phyloP scores from a whole-genome alignment of 2,329 filamentous ascomycete species.

The Colletotrichum zoysiae region DNA sequence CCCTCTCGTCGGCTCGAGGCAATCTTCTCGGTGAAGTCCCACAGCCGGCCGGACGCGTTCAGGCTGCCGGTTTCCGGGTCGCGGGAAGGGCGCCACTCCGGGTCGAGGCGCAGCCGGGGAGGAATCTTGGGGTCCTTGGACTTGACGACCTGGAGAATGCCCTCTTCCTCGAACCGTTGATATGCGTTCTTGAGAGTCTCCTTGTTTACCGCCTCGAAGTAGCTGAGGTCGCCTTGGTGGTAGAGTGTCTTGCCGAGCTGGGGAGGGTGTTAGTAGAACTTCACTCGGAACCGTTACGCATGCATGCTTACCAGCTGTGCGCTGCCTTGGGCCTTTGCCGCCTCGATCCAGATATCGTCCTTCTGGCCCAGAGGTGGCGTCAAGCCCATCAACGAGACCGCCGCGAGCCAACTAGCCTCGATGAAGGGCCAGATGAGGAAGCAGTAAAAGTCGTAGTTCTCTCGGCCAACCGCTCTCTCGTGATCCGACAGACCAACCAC shows the following conservation, averaged over 20 bases:
- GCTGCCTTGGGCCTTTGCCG: constrained; percentile 81
- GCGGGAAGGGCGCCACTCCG: constrained; percentile 80
- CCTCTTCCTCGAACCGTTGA: constrained; percentile 88
- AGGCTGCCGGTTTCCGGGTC: constrained; percentile 72
- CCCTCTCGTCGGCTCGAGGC: constrained; percentile 86
- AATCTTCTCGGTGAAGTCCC: constrained; percentile 93
- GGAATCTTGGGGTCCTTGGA: constrained; percentile 73
- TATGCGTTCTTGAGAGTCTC: constrained; percentile 97
- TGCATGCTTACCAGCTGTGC: constrained; percentile 77
- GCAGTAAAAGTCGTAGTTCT: constrained; percentile 99
- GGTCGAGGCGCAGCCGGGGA: constrained; percentile 75
- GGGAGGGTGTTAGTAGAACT: constrained; percentile 41
- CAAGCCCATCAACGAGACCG: constrained; percentile 88
- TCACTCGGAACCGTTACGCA: fast-evolving
- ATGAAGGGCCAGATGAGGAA: constrained; percentile 99
- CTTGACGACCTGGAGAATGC: constrained; percentile 83
- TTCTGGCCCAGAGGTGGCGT: constrained; percentile 74
- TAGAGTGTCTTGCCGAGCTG: constrained; percentile 96
- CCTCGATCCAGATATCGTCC: constrained; percentile 83
- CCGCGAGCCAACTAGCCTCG: constrained; percentile 92
- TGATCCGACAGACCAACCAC: constrained; percentile 80
- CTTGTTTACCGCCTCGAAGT: constrained; percentile 99
- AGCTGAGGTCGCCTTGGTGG: constrained; percentile 95
- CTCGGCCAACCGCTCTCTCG: constrained; percentile 83
- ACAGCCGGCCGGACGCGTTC: constrained; percentile 79